phyloP scores from a whole-genome alignment of 1,284 basidiomycete genomes.

The Schizophyllum commune region DNA sequence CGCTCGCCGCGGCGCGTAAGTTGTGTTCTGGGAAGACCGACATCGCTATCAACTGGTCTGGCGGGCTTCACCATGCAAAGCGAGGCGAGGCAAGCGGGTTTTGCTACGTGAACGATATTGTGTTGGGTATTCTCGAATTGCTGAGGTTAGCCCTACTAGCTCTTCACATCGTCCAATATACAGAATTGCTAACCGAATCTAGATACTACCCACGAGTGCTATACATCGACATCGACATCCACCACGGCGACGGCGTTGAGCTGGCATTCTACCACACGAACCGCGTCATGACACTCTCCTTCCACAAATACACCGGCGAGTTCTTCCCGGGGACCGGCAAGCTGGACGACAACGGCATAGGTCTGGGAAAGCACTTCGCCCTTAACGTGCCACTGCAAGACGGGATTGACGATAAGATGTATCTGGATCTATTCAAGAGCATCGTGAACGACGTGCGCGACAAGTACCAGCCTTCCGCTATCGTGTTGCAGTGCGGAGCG shows the following conservation, averaged over 20 bases:
- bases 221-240: conserved; percentile 97
- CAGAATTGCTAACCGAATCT: not conserved
- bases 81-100: conserved; percentile 94
- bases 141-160: conserved; percentile 76
- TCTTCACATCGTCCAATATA: not conserved
- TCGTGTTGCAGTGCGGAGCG: conserved; percentile 96
- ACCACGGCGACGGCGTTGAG: conserved; percentile 95
- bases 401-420: conserved; percentile 96
- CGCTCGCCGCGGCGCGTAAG: conserved; percentile 85
- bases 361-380: conserved; percentile 89
- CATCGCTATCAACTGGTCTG: conserved; percentile 97
- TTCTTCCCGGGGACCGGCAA: conserved; percentile 98
- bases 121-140: conserved; percentile 88
- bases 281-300: conserved; percentile 96
- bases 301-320: conserved; percentile 98
- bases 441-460: conserved; percentile 93
- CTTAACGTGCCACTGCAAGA: conserved; percentile 95
- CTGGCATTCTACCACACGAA: conserved; percentile 98
- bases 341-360: conserved; percentile 83
- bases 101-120: conserved; percentile 95
- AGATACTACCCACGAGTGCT: conserved; percentile 88
- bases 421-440: conserved; percentile 91
- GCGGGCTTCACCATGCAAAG: conserved; percentile 93
- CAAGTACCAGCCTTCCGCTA: conserved; percentile 83
- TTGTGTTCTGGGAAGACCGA: conserved; percentile 83